Evolutionary conservation across 176 grass and related monocot genomes (phyloP).

Genomic region (Bothriochloa decipiens): DNA sequence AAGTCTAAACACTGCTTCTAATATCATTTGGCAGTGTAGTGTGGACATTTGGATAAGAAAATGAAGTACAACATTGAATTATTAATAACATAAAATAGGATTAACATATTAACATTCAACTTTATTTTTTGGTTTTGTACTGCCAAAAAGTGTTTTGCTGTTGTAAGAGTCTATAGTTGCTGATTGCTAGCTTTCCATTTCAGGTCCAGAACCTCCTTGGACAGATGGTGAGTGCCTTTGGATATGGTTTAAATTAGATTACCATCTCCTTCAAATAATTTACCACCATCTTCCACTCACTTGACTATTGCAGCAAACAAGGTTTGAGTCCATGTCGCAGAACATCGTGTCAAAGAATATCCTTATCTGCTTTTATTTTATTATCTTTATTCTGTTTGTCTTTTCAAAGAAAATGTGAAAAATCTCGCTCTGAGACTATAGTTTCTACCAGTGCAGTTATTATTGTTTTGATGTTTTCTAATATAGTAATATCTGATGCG

Average conservation of each 20-base stretch:
- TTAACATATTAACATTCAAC: slow-evolving; percentile 9
- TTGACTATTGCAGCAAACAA: slow-evolving; percentile 75
- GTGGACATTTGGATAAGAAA: slow-evolving; percentile 23
- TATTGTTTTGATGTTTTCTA: neutral
- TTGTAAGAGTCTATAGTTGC: slow-evolving; percentile 6
- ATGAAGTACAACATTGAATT: neutral
- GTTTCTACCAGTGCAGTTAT: neutral
- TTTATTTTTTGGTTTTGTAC: slow-evolving; percentile 17
- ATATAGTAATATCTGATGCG: slow-evolving; percentile 2
- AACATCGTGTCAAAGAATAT: slow-evolving; percentile 93
- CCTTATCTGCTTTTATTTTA: slow-evolving; percentile 52
- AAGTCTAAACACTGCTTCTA: neutral
- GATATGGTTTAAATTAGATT: slow-evolving; percentile 29
- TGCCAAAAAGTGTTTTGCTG: slow-evolving; percentile 13
- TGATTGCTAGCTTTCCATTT: slow-evolving; percentile 44
- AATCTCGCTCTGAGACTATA: neutral
- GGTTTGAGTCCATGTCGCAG: slow-evolving; percentile 93
- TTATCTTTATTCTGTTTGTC: slow-evolving; percentile 28
- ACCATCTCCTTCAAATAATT: slow-evolving; percentile 8
- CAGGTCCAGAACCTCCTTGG: slow-evolving; percentile 95
- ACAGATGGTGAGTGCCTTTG: slow-evolving; percentile 77
- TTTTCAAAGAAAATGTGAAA: slow-evolving; percentile 21
- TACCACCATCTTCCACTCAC: slow-evolving; percentile 30
- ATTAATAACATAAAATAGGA: slow-evolving; percentile 2
- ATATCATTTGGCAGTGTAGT: slow-evolving; percentile 12